Evolutionary conservation across 371 early-diverging fungal species (phyloP), one percentile per base, ranked within the genome.

Genomic region (Dinochytrium kinnereticum): DNA sequence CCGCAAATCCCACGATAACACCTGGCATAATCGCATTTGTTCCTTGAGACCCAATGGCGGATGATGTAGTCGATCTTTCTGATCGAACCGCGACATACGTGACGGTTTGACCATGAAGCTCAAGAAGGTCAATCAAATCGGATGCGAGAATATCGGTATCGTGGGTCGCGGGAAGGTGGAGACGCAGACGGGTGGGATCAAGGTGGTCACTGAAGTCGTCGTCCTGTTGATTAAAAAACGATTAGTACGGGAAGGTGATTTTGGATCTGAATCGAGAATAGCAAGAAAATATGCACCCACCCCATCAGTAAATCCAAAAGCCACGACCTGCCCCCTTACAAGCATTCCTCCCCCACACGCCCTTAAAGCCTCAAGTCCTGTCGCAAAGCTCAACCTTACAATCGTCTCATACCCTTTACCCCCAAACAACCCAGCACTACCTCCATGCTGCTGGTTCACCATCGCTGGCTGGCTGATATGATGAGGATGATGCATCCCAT

Each of bases 341-440:
- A 66, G 24, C 66, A 66, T 66, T 15, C 66, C 66, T 15, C 44
- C 66, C 13, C 66, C 66, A 33, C 66, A 66, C 2, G 66, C 38
- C 24, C 66, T 28, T 7, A 66, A 3, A 15, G 66, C 66, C 28
- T 66, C 66, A 5, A 66, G 26, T 10, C 66, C 66, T 10, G 64
- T 33, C 10, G 49, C 15, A 37, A 66, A 66, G 21, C 13, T n/a
- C 39, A 66, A 21, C 66, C 33, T 66, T 24, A 66, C 66, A 38
- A 66, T 21, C 38, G 66, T 66, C 66, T 66, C 66, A 37, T 66
- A 66, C 28, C 49, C 17, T 2, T 44, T 19, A 3, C 5, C 49
- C 66, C 3, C 55, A n/a, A n/a, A n/a, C n/a, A n/a, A n/a, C n/a
- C n/a, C n/a, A n/a, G n/a, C n/a, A n/a, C n/a, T n/a, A n/a, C n/a